phyloP scores from a whole-genome alignment of 805 yeast genomes.

The Tetrapisispora pingtungensis region DNA sequence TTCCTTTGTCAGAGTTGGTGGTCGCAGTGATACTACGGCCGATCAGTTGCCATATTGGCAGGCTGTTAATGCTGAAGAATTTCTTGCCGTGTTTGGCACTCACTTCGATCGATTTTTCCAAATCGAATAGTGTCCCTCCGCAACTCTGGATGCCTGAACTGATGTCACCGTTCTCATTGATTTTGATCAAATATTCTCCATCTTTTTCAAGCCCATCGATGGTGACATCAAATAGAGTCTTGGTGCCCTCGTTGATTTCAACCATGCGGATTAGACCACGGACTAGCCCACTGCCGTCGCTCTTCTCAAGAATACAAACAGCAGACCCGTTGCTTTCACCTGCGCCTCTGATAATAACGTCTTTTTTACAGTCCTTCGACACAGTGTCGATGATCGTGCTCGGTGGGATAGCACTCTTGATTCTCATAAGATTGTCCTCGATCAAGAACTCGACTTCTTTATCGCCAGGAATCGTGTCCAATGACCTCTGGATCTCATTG shows the following conservation, averaged over 20 bases:
- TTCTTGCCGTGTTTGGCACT: slow-evolving; percentile 22
- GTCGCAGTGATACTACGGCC: slow-evolving; percentile 46
- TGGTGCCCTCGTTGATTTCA: slow-evolving; percentile 38
- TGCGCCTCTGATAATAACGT: slow-evolving; percentile 87
- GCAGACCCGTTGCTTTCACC: slow-evolving; percentile 85
- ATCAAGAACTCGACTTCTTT: slow-evolving; percentile 48
- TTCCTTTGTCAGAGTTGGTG: slow-evolving; percentile 8
- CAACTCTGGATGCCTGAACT: slow-evolving; percentile 62
- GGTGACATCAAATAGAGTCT: slow-evolving; percentile 66
- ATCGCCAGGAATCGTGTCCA: slow-evolving; percentile 43
- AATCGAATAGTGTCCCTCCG: slow-evolving; percentile 40
- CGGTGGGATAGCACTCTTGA: slow-evolving; percentile 66
- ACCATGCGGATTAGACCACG: slow-evolving; percentile 85
- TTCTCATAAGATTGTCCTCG: slow-evolving; percentile 48
- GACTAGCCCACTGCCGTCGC: slow-evolving; percentile 44
- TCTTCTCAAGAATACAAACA: slow-evolving; percentile 77
- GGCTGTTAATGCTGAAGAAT: slow-evolving; percentile 33
- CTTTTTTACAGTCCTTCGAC: slow-evolving; percentile 59
- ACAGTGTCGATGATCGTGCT: slow-evolving; percentile 59
- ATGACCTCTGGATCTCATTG: slow-evolving; percentile 44
- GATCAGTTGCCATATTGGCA: slow-evolving; percentile 50
- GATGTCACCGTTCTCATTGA: slow-evolving; percentile 66
- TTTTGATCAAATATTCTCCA: slow-evolving; percentile 60
- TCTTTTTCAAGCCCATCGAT: slow-evolving; percentile 53
- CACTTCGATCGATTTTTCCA: slow-evolving; percentile 25